Conservation (phyloP, 148 eudicot genomes). For the Vaccinium corymbosum region DNA sequence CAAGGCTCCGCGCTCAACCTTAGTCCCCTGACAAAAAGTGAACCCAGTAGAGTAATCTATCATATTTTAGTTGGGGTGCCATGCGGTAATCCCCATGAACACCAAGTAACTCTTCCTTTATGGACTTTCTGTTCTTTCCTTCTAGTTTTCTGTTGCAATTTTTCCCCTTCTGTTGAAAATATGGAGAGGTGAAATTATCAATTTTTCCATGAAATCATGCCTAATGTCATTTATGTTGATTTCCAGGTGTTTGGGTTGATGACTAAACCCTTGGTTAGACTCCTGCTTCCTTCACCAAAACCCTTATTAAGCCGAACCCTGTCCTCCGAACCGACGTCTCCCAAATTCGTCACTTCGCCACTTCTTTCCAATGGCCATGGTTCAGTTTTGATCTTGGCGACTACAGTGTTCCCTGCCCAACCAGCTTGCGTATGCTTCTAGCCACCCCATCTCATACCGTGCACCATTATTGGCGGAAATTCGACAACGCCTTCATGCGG, state of each 20-base stretch:
- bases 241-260: slow-evolving; percentile 71
- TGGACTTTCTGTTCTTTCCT: slow-evolving; percentile 9
- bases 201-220: neutral
- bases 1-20: neutral
- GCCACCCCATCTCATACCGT: slow-evolving; percentile 54
- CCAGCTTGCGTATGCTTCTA: slow-evolving; percentile 62
- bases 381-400: slow-evolving; percentile 33
- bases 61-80: neutral
- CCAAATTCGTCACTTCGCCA: slow-evolving; percentile 49
- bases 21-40: neutral
- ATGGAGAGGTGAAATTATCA: neutral
- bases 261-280: slow-evolving; percentile 61
- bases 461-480: slow-evolving; percentile 80
- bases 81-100: neutral
- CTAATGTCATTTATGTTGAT: neutral
- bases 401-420: slow-evolving; percentile 38
- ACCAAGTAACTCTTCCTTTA: neutral
- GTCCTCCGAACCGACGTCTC: slow-evolving; percentile 45
- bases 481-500: slow-evolving; percentile 74
- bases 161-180: too few relatives aligned
- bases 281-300: slow-evolving; percentile 47
- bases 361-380: slow-evolving; percentile 54
- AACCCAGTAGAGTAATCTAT: neutral
- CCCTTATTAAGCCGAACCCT: slow-evolving; percentile 19
- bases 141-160: too few relatives aligned